Conservation (phyloP, 352 stramenopile species). For the Phytophthora cajani region DNA sequence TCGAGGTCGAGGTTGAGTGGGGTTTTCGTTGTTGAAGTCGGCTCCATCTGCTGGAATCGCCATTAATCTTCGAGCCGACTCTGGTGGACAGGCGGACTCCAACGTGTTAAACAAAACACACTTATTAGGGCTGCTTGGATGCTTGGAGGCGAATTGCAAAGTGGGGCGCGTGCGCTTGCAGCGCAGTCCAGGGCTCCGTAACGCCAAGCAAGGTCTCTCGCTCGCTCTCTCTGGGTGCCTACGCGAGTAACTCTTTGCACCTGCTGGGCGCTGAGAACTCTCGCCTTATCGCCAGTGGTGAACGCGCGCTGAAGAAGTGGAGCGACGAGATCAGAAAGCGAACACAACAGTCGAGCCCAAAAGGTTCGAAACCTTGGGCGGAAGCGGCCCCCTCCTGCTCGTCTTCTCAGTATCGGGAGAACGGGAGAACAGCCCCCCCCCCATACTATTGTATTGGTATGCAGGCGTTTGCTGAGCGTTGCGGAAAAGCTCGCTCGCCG, state of each 20-base stretch:
- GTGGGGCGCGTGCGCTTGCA: slow-evolving; percentile 27
- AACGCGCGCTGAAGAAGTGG: slow-evolving; percentile 23
- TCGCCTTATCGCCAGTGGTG: slow-evolving; percentile 27
- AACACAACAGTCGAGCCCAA: slow-evolving; percentile 21
- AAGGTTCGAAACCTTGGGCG: not conserved
- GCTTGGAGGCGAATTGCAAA: slow-evolving; percentile 17
- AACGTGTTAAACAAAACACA: slow-evolving; percentile 5
- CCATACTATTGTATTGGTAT: not conserved
- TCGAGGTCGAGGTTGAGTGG: not conserved
- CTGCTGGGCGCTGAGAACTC: slow-evolving; percentile 11
- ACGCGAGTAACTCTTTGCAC: slow-evolving; percentile 6
- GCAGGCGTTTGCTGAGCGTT: slow-evolving; percentile 1
- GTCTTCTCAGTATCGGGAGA: not conserved
- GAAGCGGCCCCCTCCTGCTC: not conserved
- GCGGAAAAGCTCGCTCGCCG: slow-evolving; percentile 15
- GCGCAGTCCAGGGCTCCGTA: slow-evolving; percentile 2
- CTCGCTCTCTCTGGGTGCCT: slow-evolving; percentile 3
- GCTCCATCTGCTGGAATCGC: slow-evolving; percentile 11
- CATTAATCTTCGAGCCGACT: not conserved
- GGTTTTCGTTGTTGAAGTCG: slow-evolving; percentile 24
- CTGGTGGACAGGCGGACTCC: slow-evolving; percentile 1
- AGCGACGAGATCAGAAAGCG: slow-evolving; percentile 12
- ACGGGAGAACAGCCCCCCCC: too few relatives aligned
- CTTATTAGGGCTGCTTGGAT: not conserved
- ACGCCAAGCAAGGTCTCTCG: not conserved